phyloP scores from a whole-genome alignment of 2,329 filamentous ascomycete genomes.

The Calonectria hongkongensis region DNA sequence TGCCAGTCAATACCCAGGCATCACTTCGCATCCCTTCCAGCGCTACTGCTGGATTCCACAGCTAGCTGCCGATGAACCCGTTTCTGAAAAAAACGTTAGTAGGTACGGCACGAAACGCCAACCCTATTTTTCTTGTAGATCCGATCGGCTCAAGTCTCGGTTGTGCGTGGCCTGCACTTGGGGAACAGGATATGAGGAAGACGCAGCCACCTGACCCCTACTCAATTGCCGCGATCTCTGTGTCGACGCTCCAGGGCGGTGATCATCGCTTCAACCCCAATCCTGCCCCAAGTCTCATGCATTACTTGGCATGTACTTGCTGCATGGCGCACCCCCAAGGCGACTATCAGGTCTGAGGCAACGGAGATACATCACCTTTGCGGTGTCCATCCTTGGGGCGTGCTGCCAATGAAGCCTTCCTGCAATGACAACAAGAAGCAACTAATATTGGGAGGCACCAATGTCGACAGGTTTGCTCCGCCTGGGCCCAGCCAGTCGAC shows the following conservation, averaged over 20 bases:
- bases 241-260: not conserved
- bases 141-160: not conserved
- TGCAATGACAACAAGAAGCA: not conserved
- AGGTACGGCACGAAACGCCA: not conserved
- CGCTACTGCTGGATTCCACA: not conserved
- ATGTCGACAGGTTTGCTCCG: not conserved
- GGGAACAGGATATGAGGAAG: not conserved
- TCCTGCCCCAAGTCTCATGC: not conserved
- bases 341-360: not conserved
- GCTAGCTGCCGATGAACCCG: constrained; percentile 5
- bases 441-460: not conserved
- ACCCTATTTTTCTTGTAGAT: not conserved
- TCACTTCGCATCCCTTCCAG: not conserved
- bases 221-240: not conserved
- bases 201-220: not conserved
- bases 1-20: not conserved
- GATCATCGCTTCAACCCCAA: not conserved
- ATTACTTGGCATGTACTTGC: not conserved
- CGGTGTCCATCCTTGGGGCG: not conserved
- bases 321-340: not conserved
- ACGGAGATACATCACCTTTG: not conserved
- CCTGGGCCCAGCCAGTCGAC: not conserved
- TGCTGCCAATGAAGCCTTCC: not conserved
- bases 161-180: not conserved
- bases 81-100: not conserved